A percentile compares a stretch with the other conserved stretches of the same genome.
Evolutionary conservation across 2,329 filamentous ascomycete species (phyloP).

Genomic region (Aureobasidium uvarum): DNA sequence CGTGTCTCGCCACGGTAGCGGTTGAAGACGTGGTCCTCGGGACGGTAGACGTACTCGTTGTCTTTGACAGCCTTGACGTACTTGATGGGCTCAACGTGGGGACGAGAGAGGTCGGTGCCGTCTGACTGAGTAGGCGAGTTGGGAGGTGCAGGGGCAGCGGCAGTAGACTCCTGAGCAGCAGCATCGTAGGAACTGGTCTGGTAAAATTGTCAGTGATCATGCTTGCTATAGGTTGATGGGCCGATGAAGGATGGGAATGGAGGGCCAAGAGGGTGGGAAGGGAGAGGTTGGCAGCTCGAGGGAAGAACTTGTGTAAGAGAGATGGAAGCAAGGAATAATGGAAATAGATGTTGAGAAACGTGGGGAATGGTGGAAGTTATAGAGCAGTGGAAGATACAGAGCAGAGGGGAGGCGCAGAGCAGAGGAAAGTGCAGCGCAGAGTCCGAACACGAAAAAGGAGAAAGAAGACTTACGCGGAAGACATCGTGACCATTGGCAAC

Average conservation of each 20-base stretch:
- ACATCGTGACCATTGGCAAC: background rate
- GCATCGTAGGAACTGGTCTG: background rate
- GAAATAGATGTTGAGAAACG: background rate
- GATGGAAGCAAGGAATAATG: background rate
- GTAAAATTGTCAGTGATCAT: background rate
- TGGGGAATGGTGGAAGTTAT: background rate
- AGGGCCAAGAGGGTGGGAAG: background rate
- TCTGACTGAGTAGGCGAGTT: slow-evolving; percentile 1
- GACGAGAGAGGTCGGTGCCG: background rate
- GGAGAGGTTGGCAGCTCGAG: background rate
- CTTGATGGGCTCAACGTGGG: background rate
- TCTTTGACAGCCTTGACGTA: background rate
- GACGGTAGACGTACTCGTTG: background rate
- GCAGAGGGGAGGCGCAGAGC: background rate
- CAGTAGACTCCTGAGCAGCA: background rate
- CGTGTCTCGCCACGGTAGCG: background rate
- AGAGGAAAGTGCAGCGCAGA: background rate
- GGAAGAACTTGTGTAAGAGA: background rate
- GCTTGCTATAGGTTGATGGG: background rate
- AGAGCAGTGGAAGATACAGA: background rate
- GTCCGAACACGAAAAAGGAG: too few relatives aligned
- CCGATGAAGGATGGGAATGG: background rate
- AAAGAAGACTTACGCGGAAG: slow-evolving; percentile 9
- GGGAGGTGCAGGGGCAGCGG: background rate
- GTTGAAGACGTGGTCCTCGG: slow-evolving; percentile 2